Conservation (phyloP, 805 yeast species). For the Tetrapisispora fleetii region DNA sequence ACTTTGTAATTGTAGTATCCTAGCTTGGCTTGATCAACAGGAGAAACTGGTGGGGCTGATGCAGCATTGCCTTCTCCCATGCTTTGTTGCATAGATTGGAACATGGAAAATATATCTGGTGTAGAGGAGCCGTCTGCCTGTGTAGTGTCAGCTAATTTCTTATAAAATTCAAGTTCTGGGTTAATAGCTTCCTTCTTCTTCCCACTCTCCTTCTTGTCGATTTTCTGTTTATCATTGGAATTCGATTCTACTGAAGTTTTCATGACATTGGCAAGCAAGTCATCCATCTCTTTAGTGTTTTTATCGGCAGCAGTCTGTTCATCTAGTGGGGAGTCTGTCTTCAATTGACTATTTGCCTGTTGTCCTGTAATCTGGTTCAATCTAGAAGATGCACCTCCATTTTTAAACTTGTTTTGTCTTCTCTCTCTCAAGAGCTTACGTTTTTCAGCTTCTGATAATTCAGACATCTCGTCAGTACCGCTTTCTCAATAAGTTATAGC, state of each 20-base stretch:
- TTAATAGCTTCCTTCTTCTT: neutral
- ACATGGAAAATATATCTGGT: conserved; percentile 20
- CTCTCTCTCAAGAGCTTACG: conserved; percentile 50
- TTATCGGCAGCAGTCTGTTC: neutral
- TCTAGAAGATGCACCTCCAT: conserved; percentile 45
- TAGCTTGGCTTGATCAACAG: conserved; percentile 19
- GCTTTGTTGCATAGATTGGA: conserved; percentile 14
- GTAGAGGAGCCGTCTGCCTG: conserved; percentile 10
- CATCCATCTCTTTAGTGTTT: conserved; percentile 4
- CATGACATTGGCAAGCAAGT: conserved; percentile 1
- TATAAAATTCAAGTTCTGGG: conserved; percentile 16
- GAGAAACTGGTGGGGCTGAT: conserved; percentile 3
- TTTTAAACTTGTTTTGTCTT: conserved; percentile 51
- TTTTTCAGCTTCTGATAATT: conserved; percentile 45
- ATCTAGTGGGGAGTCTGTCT: conserved; percentile 29
- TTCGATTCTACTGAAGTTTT: neutral
- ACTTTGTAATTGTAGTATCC: conserved; percentile 23
- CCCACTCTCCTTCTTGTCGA: neutral
- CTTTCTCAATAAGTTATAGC: neutral
- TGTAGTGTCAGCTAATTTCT: conserved; percentile 19
- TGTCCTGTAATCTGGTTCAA: conserved; percentile 40
- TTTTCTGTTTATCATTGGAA: neutral
- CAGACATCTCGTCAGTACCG: conserved; percentile 29
- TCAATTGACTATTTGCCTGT: conserved; percentile 27
- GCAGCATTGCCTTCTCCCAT: conserved; percentile 5